Evolutionary conservation across 2,329 filamentous ascomycete species (phyloP).

Genomic region (Zasmidium cellare): DNA sequence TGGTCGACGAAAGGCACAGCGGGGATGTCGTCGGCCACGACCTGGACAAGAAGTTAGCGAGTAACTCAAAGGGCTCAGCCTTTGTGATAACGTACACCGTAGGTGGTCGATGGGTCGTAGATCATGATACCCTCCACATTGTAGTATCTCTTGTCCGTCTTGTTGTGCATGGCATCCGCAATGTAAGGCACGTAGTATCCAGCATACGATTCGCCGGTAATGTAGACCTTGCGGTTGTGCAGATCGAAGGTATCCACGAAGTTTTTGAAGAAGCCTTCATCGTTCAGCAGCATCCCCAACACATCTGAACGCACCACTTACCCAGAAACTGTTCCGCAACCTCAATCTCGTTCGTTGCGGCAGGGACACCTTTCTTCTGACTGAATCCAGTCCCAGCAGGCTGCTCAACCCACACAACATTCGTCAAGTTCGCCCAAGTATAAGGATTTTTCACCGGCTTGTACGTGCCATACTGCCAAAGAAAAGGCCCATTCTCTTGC

Average conservation of each 20-base stretch:
- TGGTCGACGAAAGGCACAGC: conserved; percentile 62
- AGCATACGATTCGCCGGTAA: conserved; percentile 61
- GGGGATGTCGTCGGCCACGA: too few relatives aligned
- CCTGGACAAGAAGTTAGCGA: too few relatives aligned
- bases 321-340: conserved; percentile 32
- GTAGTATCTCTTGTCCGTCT: conserved; percentile 66
- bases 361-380: conserved; percentile 32
- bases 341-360: conserved; percentile 42
- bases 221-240: conserved; percentile 59
- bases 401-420: conserved; percentile 48
- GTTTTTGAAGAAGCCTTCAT: conserved; percentile 48
- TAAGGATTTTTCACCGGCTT: conserved; percentile 48
- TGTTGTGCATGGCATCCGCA: conserved; percentile 69
- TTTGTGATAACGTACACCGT: conserved; percentile 51
- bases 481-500: conserved; percentile 48
- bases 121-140: conserved; percentile 69
- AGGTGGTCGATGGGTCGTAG: conserved; percentile 67
- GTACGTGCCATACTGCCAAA: conserved; percentile 49
- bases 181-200: conserved; percentile 63
- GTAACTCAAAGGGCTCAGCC: too few relatives aligned
- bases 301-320: conserved; percentile 40
- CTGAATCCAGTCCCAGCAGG: conserved; percentile 44
- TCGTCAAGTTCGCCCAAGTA: conserved; percentile 54
- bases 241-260: conserved; percentile 50
- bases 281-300: conserved; percentile 41